Conservation (phyloP, 2,329 filamentous ascomycete species). For the Graphiopsis chlorocephala region DNA sequence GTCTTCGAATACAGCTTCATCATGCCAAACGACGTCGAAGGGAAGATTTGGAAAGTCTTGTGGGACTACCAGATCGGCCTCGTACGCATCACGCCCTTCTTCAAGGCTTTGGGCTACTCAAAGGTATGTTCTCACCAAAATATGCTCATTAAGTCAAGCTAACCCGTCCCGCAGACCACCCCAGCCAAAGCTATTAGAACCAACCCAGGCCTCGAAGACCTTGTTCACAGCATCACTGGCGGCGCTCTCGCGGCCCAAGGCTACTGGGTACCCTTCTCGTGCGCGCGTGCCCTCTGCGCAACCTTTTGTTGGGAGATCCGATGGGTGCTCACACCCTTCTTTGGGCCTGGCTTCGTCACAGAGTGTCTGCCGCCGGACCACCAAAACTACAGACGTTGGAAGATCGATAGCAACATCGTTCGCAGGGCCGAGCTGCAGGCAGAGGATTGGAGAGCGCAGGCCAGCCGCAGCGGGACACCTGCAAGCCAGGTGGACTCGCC, state of each 20-base stretch:
- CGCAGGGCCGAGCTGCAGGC: slow-evolving; percentile 38
- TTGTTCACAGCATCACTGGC: slow-evolving; percentile 91
- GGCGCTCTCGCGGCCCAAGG: slow-evolving; percentile 89
- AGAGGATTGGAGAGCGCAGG: slow-evolving; percentile 33
- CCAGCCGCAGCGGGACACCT: slow-evolving; percentile 20
- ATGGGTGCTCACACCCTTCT: slow-evolving; percentile 82
- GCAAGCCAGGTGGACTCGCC: neutral
- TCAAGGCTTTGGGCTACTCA: slow-evolving; percentile 82
- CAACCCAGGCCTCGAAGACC: slow-evolving; percentile 78
- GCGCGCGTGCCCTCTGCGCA: slow-evolving; percentile 79
- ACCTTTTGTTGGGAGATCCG: slow-evolving; percentile 88
- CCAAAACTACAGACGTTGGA: slow-evolving; percentile 52
- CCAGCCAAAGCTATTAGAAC: slow-evolving; percentile 70
- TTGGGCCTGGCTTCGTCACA: slow-evolving; percentile 75
- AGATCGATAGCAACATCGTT: slow-evolving; percentile 41
- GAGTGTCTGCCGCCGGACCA: slow-evolving; percentile 66
- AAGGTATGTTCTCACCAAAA: slow-evolving; percentile 60
- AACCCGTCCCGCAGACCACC: slow-evolving; percentile 62
- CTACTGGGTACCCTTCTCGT: slow-evolving; percentile 93
- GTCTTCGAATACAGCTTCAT: slow-evolving; percentile 83
- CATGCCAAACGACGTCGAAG: slow-evolving; percentile 60
- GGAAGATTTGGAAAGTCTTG: slow-evolving; percentile 61
- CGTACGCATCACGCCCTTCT: slow-evolving; percentile 90
- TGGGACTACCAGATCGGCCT: slow-evolving; percentile 97
- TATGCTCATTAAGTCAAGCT: neutral